Evolutionary conservation across 208 protist species (phyloP).

Genomic region (Histomonas meleagridis): DNA sequence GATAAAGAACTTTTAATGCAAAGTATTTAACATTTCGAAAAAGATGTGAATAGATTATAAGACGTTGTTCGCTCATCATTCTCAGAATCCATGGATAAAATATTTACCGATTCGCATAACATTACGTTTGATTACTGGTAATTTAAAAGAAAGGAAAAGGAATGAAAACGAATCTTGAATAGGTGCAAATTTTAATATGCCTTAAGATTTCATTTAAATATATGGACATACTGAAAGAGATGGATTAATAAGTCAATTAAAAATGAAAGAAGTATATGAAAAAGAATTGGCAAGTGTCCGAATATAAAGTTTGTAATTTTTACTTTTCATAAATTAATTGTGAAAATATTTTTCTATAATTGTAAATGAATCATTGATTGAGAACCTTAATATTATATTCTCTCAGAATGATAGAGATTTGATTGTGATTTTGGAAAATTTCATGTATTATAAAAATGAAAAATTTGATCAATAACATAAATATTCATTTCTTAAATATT

Average conservation of each 20-base stretch:
- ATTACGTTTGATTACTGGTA: background rate
- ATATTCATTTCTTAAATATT: too few relatives aligned
- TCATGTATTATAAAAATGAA: too few relatives aligned
- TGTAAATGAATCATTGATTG: too few relatives aligned
- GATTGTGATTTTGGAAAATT: too few relatives aligned
- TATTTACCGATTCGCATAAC: background rate
- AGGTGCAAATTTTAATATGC: background rate
- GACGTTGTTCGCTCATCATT: conserved; percentile 16
- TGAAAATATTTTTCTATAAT: too few relatives aligned
- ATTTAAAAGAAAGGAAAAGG: background rate
- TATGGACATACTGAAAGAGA: conserved; percentile 7
- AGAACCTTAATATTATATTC: too few relatives aligned
- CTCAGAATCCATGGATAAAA: background rate
- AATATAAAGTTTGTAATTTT: too few relatives aligned
- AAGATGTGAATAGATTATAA: background rate
- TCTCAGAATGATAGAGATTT: too few relatives aligned
- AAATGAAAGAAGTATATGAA: background rate
- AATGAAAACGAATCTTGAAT: background rate
- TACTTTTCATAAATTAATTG: too few relatives aligned
- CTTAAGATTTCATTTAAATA: background rate
- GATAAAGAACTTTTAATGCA: background rate
- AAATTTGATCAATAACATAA: too few relatives aligned
- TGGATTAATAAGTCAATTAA: background rate
- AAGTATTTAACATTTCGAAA: background rate
- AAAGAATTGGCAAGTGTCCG: background rate